Evolutionary conservation across 2,329 filamentous ascomycete species (phyloP).

Genomic region (Trichoderma afroharzianum): DNA sequence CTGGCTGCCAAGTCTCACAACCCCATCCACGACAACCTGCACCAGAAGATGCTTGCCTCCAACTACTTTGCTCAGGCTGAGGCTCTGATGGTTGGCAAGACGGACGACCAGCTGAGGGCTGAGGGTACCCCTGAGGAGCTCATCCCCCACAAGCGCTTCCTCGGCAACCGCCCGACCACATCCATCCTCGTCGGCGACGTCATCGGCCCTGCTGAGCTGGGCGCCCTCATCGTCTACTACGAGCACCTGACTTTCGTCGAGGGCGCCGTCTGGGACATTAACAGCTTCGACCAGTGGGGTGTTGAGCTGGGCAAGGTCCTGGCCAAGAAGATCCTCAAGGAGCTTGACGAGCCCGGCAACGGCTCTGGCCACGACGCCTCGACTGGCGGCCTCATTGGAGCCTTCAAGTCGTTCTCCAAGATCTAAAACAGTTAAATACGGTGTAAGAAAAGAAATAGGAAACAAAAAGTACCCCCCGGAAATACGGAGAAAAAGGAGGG

Average conservation of each 20-base stretch:
- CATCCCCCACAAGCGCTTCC: constrained; percentile 98
- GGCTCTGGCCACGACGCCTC: constrained; percentile 76
- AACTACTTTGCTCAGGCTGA: constrained; percentile 91
- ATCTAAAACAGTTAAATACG: constrained; percentile 38
- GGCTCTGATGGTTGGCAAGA: constrained; percentile 88
- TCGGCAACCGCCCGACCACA: constrained; percentile 95
- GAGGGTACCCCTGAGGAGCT: constrained; percentile 72
- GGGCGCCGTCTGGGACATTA: constrained; percentile 98
- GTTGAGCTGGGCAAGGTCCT: constrained; percentile 96
- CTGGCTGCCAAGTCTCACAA: constrained; percentile 95
- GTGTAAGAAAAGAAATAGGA: not conserved
- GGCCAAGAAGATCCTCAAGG: constrained; percentile 83
- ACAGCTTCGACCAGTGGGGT: constrained; percentile 99
- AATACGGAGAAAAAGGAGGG: not conserved
- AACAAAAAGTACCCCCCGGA: not conserved
- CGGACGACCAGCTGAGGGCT: constrained; percentile 70
- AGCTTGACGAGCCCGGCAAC: constrained; percentile 76
- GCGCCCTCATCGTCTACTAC: constrained; percentile 96
- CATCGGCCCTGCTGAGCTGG: constrained; percentile 91
- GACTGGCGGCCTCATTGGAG: constrained; percentile 83
- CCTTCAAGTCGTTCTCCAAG: constrained; percentile 75
- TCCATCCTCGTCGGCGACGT: constrained; percentile 84
- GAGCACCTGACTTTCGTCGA: constrained; percentile 98
- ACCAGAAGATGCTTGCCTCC: constrained; percentile 93
- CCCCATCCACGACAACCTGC: constrained; percentile 83